Percentiles rank a stretch among this genome's conserved stretches.
Evolutionary conservation across 2,329 filamentous ascomycete species (phyloP).

Genomic region (Hypomyces perniciosus): DNA sequence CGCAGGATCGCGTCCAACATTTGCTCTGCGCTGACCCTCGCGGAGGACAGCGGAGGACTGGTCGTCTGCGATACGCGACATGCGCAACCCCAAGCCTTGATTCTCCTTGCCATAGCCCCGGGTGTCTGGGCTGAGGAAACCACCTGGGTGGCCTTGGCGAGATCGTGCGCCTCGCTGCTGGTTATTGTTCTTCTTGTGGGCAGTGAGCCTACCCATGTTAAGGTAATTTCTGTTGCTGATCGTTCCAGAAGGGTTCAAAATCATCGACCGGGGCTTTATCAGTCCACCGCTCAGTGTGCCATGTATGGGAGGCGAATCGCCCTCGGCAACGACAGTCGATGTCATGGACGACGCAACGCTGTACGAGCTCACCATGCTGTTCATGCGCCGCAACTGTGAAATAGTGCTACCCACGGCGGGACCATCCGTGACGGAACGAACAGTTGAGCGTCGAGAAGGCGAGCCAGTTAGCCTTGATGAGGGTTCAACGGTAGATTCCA

Average conservation of each 20-base stretch:
- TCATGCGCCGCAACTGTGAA: slow-evolving; percentile 51
- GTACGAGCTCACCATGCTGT: slow-evolving; percentile 44
- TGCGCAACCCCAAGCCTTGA: slow-evolving; percentile 14
- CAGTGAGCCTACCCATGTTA: slow-evolving; percentile 30
- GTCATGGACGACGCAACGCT: slow-evolving; percentile 33
- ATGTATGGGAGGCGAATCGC: slow-evolving; percentile 35
- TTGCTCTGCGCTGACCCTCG: slow-evolving; percentile 17
- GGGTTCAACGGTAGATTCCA: slow-evolving; percentile 12
- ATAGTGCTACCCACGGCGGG: slow-evolving; percentile 37
- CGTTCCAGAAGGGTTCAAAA: slow-evolving; percentile 16
- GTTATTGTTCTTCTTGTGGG: slow-evolving; percentile 16
- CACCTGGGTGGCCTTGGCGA: slow-evolving; percentile 4
- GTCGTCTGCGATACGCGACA: slow-evolving; percentile 14
- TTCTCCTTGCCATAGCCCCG: slow-evolving; percentile 27
- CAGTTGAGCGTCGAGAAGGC: slow-evolving; percentile 17
- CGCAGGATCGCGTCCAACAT: slow-evolving; percentile 15
- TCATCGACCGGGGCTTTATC: not conserved
- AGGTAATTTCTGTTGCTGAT: slow-evolving; percentile 43
- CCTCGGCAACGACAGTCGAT: slow-evolving; percentile 23
- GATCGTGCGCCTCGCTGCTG: not conserved
- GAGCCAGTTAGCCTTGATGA: slow-evolving; percentile 19
- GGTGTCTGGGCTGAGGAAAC: not conserved
- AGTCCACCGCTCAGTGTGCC: slow-evolving; percentile 6
- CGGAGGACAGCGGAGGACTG: not conserved
- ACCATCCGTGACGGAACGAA: slow-evolving; percentile 14